These are phyloP conservation scores for Kodamaea sp. DNA, from an alignment of 1,139 yeast species.

Conservation along the genomic window DNA sequence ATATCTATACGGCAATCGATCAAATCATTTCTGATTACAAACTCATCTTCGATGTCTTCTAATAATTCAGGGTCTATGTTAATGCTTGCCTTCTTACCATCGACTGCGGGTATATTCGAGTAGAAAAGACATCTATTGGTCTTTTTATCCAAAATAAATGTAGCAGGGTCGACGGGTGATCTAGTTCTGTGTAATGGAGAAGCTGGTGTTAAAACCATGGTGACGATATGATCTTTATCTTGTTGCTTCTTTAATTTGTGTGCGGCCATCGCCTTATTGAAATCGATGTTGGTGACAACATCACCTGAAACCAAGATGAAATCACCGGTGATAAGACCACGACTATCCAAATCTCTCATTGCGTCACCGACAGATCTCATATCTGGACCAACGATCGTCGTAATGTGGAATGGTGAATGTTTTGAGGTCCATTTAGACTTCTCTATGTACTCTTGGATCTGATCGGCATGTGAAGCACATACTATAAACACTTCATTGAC, in stretches of 20 bases:
- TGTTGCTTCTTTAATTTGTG: slow-evolving; percentile 67
- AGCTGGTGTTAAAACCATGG: slow-evolving; percentile 89
- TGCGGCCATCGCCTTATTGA: slow-evolving; percentile 64
- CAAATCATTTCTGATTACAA: slow-evolving; percentile 80
- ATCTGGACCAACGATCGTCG: slow-evolving; percentile 80
- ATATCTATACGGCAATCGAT: slow-evolving; percentile 96
- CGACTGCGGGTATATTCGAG: slow-evolving; percentile 67
- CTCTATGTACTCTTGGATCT: slow-evolving; percentile 77
- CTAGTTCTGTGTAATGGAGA: slow-evolving; percentile 83
- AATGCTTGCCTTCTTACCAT: slow-evolving; percentile 44
- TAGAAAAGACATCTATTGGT: slow-evolving; percentile 79
- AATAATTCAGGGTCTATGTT: slow-evolving; percentile 81
- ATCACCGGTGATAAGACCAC: slow-evolving; percentile 87
- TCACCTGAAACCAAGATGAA: slow-evolving; percentile 90
- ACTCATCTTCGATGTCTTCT: slow-evolving; percentile 68
- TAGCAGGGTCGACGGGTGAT: slow-evolving; percentile 75
- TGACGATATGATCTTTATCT: slow-evolving; percentile 88
- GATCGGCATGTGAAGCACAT: slow-evolving; percentile 89
- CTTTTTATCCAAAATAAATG: slow-evolving; percentile 72
- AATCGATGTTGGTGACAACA: slow-evolving; percentile 86
- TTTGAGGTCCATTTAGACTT: slow-evolving; percentile 74
- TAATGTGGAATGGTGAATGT: slow-evolving; percentile 75
- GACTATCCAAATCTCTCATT: slow-evolving; percentile 88
- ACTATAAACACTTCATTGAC: slow-evolving; percentile 86
- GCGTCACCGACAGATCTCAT: slow-evolving; percentile 94